A percentile compares a stretch with the other conserved stretches of the same genome.
These are phyloP conservation scores for Termitomyces sp. DNA, from an alignment of 768 basidiomycete species.

Conservation along the genomic window DNA sequence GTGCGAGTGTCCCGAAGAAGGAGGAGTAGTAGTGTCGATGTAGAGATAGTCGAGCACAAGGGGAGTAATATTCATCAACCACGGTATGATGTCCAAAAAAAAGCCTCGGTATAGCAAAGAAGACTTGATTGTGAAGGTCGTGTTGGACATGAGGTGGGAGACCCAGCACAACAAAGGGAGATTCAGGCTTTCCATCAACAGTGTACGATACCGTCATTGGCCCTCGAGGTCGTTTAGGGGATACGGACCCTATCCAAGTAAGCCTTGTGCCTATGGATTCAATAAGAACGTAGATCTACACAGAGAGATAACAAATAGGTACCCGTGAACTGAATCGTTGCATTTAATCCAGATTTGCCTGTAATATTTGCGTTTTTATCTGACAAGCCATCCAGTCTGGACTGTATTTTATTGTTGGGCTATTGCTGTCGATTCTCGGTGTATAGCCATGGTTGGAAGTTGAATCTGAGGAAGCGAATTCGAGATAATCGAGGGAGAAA, in stretches of 20 bases:
- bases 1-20: background rate
- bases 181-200: constrained; percentile 18
- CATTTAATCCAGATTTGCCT: background rate
- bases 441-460: background rate
- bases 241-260: constrained; percentile 17
- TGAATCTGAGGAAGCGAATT: background rate
- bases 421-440: background rate
- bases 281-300: background rate
- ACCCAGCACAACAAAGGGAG: constrained; percentile 16
- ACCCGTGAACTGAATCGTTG: constrained; percentile 6
- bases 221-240: constrained; percentile 4
- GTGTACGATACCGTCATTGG: constrained; percentile 16
- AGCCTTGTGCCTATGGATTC: constrained; percentile 17
- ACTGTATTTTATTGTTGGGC: background rate
- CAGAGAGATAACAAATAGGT: background rate
- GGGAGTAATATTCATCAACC: constrained; percentile 14
- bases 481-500: constrained; percentile 4
- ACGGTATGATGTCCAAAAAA: constrained; percentile 14
- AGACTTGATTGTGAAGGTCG: constrained; percentile 16
- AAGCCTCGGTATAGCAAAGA: constrained; percentile 16
- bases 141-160: constrained; percentile 3
- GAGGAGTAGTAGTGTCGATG: background rate
- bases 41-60: constrained; percentile 12
- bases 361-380: background rate
- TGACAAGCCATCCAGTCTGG: background rate